Base-by-base conservation (phyloP, 352 stramenopile species). In the Pythium phragmitis region DNA sequence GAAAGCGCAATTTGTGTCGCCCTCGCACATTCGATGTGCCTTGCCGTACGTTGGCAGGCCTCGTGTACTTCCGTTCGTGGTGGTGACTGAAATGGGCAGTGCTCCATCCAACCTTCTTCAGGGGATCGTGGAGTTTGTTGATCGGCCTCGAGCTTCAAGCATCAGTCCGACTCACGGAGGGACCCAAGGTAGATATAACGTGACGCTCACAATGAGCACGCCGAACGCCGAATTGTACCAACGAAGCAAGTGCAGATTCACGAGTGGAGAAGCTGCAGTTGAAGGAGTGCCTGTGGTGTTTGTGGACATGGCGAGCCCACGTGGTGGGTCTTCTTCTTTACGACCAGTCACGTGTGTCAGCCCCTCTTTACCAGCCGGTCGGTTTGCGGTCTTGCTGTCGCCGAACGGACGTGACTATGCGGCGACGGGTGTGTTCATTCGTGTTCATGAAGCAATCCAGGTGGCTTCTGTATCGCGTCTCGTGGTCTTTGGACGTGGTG, bases 331-430 rank as follows among this genome's bases (percentile, higher is more conserved):
- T 4, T 19, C 19, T 51, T 17, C 43, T 9, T 7, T 37, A 1
- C 33, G 42, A 7, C 34, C 26, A 17, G 13, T 72, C 0, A 42
- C 58, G 30, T 69, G 66, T 12, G 14, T 26, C 7, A 49, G 68
- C 8, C 68, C 68, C 34, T 26, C 36, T 30, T 53, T 75, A 7
- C 49, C 45, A 8, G 30, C 30, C 1, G 55, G 53, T 17, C 33
- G 46, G 7, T 68, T 72, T 54, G 14, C 28, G 0, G 13, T 75
- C 7, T 19, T 41, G 2, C 19, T 75, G 7, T 75, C 68, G 7
- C 63, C 68, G 14, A 75, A 75, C 34, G 58, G 39, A 4, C 51
- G 48, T 42, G 68, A 72, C 36, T 75, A 59, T 39, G 59, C 42
- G 0, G 23, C 39, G 21, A 67, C 55, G 13, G 48, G 36, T 3